Base-by-base conservation (phyloP, 495 filamentous ascomycete genomes). In the Aspergillus wentii region DNA sequence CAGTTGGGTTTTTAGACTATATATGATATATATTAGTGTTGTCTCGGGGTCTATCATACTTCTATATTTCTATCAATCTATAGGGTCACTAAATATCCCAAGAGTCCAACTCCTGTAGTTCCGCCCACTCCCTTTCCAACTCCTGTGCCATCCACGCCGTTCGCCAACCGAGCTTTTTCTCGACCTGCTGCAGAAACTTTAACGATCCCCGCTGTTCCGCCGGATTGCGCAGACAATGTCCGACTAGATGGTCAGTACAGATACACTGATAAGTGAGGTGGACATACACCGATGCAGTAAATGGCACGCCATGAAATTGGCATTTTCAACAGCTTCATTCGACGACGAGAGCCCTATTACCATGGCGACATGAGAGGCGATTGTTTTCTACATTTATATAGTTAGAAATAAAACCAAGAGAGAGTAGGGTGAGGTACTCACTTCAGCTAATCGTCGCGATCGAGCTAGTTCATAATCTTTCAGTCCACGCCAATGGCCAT, bases 301-400 rank as follows among this genome's bases (percentile, higher is more conserved):
- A 35, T 66, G 62, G 4, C 56, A 64, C 10, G 54, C 56, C 52
- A 66, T 64, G 20, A 66, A 66, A 31, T 57, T 64, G 14, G 54
- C 60, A 40, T 66, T 66, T 15, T 61, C 47, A 4, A 66, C 62
- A 22, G 54, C 61, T 43, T 66, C 62, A 22, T 66, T 66, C 8
- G 62, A 66, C 17, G 43, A 48, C 2, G 60, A 62, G 1, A 66
- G 44, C 9, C 62, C 62, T 13, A 66, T 56, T 3, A 60, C 62
- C 17, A 46, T 55, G 1, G 54, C 27, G 1, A 66, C 29, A 39
- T 64, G 56, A 10, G 44, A 42, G 3, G 62, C 54, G 20, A 66
- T 62, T 1, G 40, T 52, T 52, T 45, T 52, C 58, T 57, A 18
- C 3, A 15, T 13, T 30, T 4, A 11, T 5, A 15, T 26, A 35